phyloP scores from a whole-genome alignment of 148 eudicot genomes.

The Vaccinium myrtillus region DNA sequence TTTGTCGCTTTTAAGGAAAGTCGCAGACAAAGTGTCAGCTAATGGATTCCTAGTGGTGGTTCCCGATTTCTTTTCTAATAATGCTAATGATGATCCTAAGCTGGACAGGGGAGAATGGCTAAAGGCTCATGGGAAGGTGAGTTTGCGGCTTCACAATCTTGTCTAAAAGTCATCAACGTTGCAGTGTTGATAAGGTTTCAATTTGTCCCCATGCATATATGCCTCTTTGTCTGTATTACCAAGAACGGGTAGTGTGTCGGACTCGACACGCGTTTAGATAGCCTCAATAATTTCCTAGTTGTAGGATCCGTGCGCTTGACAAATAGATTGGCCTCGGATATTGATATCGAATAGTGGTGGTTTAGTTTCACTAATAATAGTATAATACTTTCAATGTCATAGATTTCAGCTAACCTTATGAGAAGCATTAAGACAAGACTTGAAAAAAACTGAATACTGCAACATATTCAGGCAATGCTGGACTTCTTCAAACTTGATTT shows the following conservation, averaged over 20 bases:
- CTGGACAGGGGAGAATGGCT: conserved; percentile 26
- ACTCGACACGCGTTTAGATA: neutral
- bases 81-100: conserved; percentile 22
- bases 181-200: neutral
- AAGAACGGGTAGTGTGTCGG: neutral
- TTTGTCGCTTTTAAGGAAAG: conserved; percentile 19
- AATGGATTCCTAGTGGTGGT: conserved; percentile 35
- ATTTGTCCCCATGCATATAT: neutral
- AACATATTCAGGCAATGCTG: neutral
- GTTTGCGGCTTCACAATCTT: conserved; percentile 3
- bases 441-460: neutral
- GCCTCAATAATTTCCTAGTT: neutral
- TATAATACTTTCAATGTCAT: neutral
- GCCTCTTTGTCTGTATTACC: neutral
- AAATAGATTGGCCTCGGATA: neutral
- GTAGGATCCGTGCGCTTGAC: neutral
- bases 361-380: neutral
- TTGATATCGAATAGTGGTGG: neutral
- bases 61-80: conserved; percentile 41
- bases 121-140: conserved; percentile 23
- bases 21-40: conserved; percentile 42
- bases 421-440: neutral
- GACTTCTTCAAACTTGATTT: neutral
- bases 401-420: neutral
- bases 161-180: neutral